Percentiles rank a stretch among this genome's conserved stretches.
Evolutionary conservation across 306 rosid species (phyloP).

Genomic region (Sicyos baderoa): DNA sequence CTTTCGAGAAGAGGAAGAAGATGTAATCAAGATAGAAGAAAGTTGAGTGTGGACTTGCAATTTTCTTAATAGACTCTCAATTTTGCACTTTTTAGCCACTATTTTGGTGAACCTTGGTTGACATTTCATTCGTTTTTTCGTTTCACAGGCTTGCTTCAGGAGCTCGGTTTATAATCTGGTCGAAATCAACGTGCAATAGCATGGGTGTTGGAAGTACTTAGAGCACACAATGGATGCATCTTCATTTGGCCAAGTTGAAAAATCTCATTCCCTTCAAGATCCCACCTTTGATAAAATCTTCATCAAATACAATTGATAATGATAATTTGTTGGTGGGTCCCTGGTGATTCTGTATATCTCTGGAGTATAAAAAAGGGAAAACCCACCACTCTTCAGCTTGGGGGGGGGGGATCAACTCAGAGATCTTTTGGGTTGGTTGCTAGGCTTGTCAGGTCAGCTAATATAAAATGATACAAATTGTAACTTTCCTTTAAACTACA

Average conservation of each 20-base stretch:
- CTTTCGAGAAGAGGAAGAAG: constrained; percentile 52
- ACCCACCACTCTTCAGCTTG: constrained; percentile 2
- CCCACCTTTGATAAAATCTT: constrained; percentile 1
- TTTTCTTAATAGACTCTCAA: constrained; percentile 22
- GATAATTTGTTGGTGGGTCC: constrained; percentile 19
- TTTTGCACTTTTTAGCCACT: background rate
- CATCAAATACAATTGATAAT: background rate
- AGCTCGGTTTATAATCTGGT: constrained; percentile 85
- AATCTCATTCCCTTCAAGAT: constrained; percentile 1
- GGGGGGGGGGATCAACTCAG: constrained; percentile 10
- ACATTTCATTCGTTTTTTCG: constrained; percentile 30
- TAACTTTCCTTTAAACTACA: constrained; percentile 26
- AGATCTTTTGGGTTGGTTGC: background rate
- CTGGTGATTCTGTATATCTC: constrained; percentile 18
- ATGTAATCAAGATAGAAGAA: constrained; percentile 79
- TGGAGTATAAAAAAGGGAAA: constrained; percentile 10
- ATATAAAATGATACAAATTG: constrained; percentile 20
- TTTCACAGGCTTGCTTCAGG: constrained; percentile 91
- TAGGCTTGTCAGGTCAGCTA: constrained; percentile 17
- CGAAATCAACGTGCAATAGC: constrained; percentile 36
- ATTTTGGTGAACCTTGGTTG: constrained; percentile 24
- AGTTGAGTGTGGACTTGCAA: constrained; percentile 53
- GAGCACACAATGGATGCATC: constrained; percentile 8
- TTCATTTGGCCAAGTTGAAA: constrained; percentile 5
- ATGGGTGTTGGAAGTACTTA: constrained; percentile 33